Conservation (phyloP, 2,329 filamentous ascomycete genomes). For the Whalleya microplaca region DNA sequence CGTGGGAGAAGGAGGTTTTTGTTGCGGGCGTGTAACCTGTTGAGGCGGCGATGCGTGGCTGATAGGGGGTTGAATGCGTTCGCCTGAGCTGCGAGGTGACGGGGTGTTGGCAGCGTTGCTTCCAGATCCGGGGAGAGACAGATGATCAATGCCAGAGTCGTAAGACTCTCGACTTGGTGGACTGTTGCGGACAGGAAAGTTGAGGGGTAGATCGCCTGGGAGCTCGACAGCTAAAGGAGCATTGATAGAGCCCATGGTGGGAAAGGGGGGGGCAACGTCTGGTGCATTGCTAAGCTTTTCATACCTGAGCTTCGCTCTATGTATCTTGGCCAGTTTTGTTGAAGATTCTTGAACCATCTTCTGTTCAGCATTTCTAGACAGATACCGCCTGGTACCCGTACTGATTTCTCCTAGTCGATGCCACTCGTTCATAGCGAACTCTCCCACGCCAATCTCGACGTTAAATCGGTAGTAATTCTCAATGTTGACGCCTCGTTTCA, state of each 20-base stretch:
- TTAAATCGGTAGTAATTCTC: conserved; percentile 98
- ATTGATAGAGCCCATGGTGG: conserved; percentile 43
- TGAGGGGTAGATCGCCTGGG: conserved; percentile 56
- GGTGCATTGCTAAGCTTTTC: conserved; percentile 53
- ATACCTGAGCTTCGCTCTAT: conserved; percentile 73
- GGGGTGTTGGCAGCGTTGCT: conserved; percentile 37
- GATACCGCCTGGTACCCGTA: conserved; percentile 84
- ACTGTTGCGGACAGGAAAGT: conserved; percentile 40
- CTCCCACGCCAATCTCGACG: conserved; percentile 92
- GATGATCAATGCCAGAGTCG: conserved; percentile 57
- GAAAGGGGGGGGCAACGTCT: conserved; percentile 46
- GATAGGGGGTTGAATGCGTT: conserved; percentile 44
- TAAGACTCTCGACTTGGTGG: conserved; percentile 57
- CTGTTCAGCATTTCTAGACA: conserved; percentile 74
- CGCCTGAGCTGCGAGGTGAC: conserved; percentile 57
- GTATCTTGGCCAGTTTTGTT: conserved; percentile 80
- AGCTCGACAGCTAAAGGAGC: conserved; percentile 60
- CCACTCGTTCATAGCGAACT: conserved; percentile 99
- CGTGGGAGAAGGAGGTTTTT: conserved; percentile 26
- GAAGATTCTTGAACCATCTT: conserved; percentile 77
- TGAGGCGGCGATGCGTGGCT: conserved; percentile 37
- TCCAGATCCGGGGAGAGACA: conserved; percentile 44
- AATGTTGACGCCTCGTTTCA: conserved; percentile 76
- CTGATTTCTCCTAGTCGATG: conserved; percentile 91
- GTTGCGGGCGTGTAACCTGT: conserved; percentile 35